A percentile compares a stretch with the other conserved stretches of the same genome.
Conservation (phyloP, 345 rosid genomes). For the Citrus cavaleriei region DNA sequence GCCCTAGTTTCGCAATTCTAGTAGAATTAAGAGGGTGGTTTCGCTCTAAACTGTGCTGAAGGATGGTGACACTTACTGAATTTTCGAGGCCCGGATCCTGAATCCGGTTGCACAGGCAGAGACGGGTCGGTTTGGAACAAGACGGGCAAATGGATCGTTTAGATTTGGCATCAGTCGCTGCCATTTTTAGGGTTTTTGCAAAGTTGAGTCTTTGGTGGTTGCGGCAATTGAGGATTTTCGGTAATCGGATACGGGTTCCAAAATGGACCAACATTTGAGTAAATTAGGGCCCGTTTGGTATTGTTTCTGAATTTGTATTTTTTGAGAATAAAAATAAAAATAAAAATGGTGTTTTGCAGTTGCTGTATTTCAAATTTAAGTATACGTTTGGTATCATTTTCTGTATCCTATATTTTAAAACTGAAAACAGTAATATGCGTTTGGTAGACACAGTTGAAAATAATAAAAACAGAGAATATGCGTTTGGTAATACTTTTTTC, state of each 20-base stretch:
- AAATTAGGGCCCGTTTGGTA: no score
- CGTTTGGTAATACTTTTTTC: no score
- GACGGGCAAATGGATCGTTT: constrained; percentile 63
- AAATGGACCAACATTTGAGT: constrained; percentile 20
- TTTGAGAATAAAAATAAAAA: no score
- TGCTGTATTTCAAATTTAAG: no score
- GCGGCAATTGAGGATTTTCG: neutral
- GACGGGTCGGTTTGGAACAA: constrained; percentile 60
- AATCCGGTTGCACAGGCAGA: constrained; percentile 67
- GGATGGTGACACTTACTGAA: constrained; percentile 66
- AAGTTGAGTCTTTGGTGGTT: neutral
- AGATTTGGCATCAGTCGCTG: constrained; percentile 24
- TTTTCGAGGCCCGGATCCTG: constrained; percentile 48
- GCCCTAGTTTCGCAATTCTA: constrained; percentile 69
- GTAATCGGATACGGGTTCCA: constrained; percentile 25
- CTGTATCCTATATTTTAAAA: no score
- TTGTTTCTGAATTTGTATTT: no score
- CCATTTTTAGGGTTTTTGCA: constrained; percentile 46
- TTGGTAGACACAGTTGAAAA: no score
- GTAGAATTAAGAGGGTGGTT: constrained; percentile 81
- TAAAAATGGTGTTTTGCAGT: no score
- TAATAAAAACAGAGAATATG: no score
- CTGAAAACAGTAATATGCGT: no score
- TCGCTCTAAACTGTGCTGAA: constrained; percentile 72
- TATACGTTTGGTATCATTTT: no score